Base-by-base conservation (phyloP, 2,329 filamentous ascomycete species). In the Aureobasidium sp. region DNA sequence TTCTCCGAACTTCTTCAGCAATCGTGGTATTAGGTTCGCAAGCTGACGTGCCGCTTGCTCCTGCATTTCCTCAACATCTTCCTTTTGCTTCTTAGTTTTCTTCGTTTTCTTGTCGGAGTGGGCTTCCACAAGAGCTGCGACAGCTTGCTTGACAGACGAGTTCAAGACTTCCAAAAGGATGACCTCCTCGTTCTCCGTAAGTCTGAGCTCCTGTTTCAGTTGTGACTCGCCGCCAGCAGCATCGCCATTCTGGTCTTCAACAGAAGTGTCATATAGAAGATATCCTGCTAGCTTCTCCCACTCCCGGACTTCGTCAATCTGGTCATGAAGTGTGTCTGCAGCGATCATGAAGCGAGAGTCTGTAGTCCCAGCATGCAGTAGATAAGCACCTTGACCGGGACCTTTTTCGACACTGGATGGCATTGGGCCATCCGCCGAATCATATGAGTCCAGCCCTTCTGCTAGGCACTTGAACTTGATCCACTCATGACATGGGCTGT, bases 1-100 rank as follows among this genome's bases (percentile, higher is more conserved):
- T n/a, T 92, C 90, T 5, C 94, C 93, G 68, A 91, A 99, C 71
- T 97, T 97, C 75, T 88, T 96, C 57, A 99, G 79, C 2, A 99
- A 83, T 66, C 85, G 87, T 0, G 94, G 94, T 60, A 97, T 93
- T 15, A 89, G 80, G 41, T 83, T 80, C 9, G 91, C 90, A 41
- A 99, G 81, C 67, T 88, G 85, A 52, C 91, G 81, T 2, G 90
- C 90, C 39, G 89, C 87, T 53, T 88, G 86, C 69, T 96, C 91
- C 65, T 90, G 88, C 29, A 86, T 82, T 63, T 92, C 89, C 6
- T 80, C 76, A 20, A 80, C 75, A 63, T 90, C 86, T 26, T 84
- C 79, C 53, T 84, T 85, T 59, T 84, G 79, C 15, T 78, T 77
- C 70, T 85, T 86, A 32, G 80, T 82, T 64, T 79, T 83, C 68